These are phyloP conservation scores for Colletotrichum scovillei DNA, from an alignment of 2,329 filamentous ascomycete species.

Conservation along the genomic window DNA sequence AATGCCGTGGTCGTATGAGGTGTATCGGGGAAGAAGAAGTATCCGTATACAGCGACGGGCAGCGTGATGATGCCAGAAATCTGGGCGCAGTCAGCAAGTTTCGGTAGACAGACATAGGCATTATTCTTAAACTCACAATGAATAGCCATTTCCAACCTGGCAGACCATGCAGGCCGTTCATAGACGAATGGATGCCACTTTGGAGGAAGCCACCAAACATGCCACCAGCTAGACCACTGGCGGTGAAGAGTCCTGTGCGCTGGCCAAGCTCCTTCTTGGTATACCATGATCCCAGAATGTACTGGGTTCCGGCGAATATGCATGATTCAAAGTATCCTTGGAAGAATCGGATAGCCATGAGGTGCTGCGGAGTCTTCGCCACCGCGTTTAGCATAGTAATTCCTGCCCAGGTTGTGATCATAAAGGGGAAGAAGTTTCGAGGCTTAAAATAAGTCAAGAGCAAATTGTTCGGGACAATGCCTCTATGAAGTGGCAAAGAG, in stretches of 20 bases:
- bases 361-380: conserved; percentile 6
- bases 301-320: conserved; percentile 55
- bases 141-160: conserved; percentile 15
- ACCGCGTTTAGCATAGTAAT: conserved; percentile 13
- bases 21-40: conserved; percentile 17
- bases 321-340: conserved; percentile 51
- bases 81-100: neutral
- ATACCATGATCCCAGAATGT: conserved; percentile 66
- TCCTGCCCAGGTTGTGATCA: conserved; percentile 8
- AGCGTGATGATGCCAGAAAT: conserved; percentile 19
- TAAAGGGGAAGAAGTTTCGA: conserved; percentile 7
- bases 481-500: neutral
- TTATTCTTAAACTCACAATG: neutral
- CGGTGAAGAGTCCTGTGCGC: conserved; percentile 71
- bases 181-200: conserved; percentile 48
- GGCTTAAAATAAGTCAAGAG: conserved; percentile 10
- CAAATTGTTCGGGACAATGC: conserved; percentile 12
- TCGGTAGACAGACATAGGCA: too few species aligned
- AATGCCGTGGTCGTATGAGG: neutral
- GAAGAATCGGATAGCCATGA: conserved; percentile 53
- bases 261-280: conserved; percentile 71
- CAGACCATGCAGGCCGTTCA: conserved; percentile 11
- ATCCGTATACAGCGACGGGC: conserved; percentile 8
- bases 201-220: conserved; percentile 70
- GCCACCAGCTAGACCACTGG: conserved; percentile 68